These are phyloP conservation scores for Beta macrorhiza DNA, from an alignment of 179 eudicot genomes.

Conservation along the genomic window DNA sequence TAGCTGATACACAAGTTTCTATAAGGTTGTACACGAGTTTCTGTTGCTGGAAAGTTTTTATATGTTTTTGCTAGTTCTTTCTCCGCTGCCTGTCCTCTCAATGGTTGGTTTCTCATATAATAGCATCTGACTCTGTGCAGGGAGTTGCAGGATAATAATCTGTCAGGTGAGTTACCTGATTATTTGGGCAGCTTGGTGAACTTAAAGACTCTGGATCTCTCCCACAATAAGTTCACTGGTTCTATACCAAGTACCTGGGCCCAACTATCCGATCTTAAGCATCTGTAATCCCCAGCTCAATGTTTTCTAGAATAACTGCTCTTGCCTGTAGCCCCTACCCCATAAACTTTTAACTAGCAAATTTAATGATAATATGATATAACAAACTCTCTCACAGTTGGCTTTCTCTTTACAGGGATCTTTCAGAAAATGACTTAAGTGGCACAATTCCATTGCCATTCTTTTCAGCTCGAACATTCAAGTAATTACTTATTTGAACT, in stretches of 20 bases:
- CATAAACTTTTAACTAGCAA: background rate
- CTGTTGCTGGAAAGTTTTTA: background rate
- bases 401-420: conserved; percentile 55
- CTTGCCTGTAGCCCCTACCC: background rate
- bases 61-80: background rate
- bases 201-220: conserved; percentile 65
- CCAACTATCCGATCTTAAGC: conserved; percentile 62
- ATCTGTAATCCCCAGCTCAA: conserved; percentile 53
- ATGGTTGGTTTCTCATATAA: conserved; percentile 2
- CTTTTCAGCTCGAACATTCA: conserved; percentile 62
- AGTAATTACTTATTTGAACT: conserved; percentile 46
- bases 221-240: conserved; percentile 64
- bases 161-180: conserved; percentile 74
- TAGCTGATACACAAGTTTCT: background rate
- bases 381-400: conserved; percentile 6
- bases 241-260: conserved; percentile 76
- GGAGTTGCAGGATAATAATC: conserved; percentile 75
- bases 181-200: conserved; percentile 58
- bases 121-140: conserved; percentile 39
- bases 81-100: background rate
- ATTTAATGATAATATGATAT: too few species aligned
- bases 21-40: background rate
- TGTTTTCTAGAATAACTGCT: background rate
- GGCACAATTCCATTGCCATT: conserved; percentile 63
- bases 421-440: conserved; percentile 65